A percentile compares a stretch with the other conserved stretches of the same genome.
These are phyloP conservation scores for Cornus florida DNA, from an alignment of 148 eudicot species.

Conservation along the genomic window DNA sequence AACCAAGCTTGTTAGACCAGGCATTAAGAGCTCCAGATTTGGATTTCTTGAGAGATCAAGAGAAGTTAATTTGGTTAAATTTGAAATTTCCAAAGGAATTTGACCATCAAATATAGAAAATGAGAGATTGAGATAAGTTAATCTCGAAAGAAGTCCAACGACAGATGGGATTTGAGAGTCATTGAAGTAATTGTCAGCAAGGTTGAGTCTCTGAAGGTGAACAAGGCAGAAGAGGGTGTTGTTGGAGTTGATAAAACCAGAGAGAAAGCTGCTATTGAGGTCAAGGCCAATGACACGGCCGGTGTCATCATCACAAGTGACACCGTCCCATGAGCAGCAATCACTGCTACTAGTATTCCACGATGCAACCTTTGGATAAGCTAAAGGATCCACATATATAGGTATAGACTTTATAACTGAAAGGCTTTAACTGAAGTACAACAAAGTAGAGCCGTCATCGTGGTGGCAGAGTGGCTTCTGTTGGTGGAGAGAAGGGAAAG, in stretches of 20 bases:
- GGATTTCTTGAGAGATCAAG: slow-evolving; percentile 24
- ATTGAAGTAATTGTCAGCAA: slow-evolving; percentile 28
- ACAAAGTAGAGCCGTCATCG: slow-evolving; percentile 9
- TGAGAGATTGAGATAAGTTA: too few relatives aligned
- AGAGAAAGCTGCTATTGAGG: slow-evolving; percentile 30
- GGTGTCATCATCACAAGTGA: too few relatives aligned
- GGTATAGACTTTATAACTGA: too few relatives aligned
- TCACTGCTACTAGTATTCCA: too few relatives aligned
- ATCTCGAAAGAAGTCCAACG: slow-evolving; percentile 18
- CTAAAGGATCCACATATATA: too few relatives aligned
- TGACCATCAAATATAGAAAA: too few relatives aligned
- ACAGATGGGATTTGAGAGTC: slow-evolving; percentile 25
- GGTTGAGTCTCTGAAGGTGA: too few relatives aligned
- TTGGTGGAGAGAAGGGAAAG: too few relatives aligned
- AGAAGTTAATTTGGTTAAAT: slow-evolving; percentile 12
- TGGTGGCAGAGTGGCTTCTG: slow-evolving; percentile 2
- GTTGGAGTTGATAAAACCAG: slow-evolving; percentile 21
- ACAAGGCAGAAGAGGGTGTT: slow-evolving; percentile 30
- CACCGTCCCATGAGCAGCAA: too few relatives aligned
- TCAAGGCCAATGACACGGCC: too few relatives aligned
- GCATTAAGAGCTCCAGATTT: slow-evolving; percentile 18
- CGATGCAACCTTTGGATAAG: too few relatives aligned
- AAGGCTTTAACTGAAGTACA: slow-evolving; percentile 13
- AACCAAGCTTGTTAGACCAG: slow-evolving; percentile 10
- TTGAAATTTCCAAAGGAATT: too few relatives aligned